Base-by-base conservation (phyloP, 768 basidiomycete species). In the Lentinula lateritia region DNA sequence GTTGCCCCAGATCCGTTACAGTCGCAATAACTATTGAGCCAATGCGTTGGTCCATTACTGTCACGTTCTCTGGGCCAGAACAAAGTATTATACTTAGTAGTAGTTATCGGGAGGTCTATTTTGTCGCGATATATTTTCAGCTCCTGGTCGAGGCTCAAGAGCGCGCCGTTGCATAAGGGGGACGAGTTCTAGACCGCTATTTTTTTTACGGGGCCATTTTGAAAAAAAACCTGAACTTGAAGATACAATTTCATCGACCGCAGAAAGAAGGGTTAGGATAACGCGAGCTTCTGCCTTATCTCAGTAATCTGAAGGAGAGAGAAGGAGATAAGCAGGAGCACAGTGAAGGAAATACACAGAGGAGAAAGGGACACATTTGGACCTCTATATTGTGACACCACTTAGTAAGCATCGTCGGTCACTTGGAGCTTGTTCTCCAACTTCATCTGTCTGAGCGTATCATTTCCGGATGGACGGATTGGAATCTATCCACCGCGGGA, bases 11-110 rank as follows among this genome's bases (percentile, higher is more conserved):
- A 48, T 89, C 88, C 54, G 82, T 83, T 62, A 98, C 87, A 56
- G 90, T 85, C 61, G 77, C 77, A 66, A 96, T 87, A 62, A 98
- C 95, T 64, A 96, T 87, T 52, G 82, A 70, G 15, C 95, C 96
- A 70, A 98, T 98, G 61, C 92, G 79, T 73, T 98, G 97, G 61
- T 89, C 83, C 52, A 90, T 98, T 52, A 95, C n/a, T 94, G 73
- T 98, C 96, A 50, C 95, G 90, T 74, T 99, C 96, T 62, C 94
- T 94, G 66, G 35, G 32, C 46, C 43, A 60, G 54, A 59, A 62
- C 63, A 35, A 62, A n/a, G 6, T n/a, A 34, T 16, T 20, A 50
- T 50, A 28, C 28, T 28, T 28, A 20, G n/a, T 23, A 41, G 55
- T 41, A 34, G 55, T 56, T 39, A 56, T 28, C 39, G 38, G 8